These are phyloP conservation scores for Pichia norvegensis DNA, from an alignment of 1,139 yeast genomes.

Conservation along the genomic window DNA sequence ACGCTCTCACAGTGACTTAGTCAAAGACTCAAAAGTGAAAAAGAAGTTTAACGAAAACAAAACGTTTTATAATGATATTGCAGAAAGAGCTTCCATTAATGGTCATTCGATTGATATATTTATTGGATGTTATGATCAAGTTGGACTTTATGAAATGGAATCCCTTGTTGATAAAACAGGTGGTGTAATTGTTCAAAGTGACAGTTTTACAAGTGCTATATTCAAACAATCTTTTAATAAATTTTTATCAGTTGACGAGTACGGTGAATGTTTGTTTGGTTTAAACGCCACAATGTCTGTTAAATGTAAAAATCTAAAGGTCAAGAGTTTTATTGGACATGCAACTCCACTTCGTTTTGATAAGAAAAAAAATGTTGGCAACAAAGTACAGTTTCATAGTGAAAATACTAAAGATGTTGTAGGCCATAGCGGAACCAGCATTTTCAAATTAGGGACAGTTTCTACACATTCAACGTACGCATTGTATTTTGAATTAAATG, in stretches of 20 bases:
- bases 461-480: constrained; percentile 54
- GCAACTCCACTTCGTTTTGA: constrained; percentile 31
- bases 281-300: constrained; percentile 54
- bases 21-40: constrained; percentile 32
- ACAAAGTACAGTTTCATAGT: constrained; percentile 1
- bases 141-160: constrained; percentile 61
- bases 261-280: constrained; percentile 40
- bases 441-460: constrained; percentile 54
- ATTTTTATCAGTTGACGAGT: constrained; percentile 36
- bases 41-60: constrained; percentile 31
- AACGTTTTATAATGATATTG: constrained; percentile 36
- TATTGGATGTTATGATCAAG: constrained; percentile 61
- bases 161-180: constrained; percentile 51
- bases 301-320: constrained; percentile 42
- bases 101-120: constrained; percentile 53
- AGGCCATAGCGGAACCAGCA: constrained; percentile 49
- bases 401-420: constrained; percentile 20
- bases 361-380: constrained; percentile 16
- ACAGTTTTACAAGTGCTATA: constrained; percentile 57
- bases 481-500: constrained; percentile 45
- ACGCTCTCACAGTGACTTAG: constrained; percentile 53
- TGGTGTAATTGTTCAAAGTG: constrained; percentile 54
- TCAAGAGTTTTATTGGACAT: constrained; percentile 56
- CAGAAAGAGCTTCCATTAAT: constrained; percentile 35
- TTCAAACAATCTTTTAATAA: constrained; percentile 56